Conservation (phyloP, 495 filamentous ascomycete species). For the Aspergillus olivimuriae region DNA sequence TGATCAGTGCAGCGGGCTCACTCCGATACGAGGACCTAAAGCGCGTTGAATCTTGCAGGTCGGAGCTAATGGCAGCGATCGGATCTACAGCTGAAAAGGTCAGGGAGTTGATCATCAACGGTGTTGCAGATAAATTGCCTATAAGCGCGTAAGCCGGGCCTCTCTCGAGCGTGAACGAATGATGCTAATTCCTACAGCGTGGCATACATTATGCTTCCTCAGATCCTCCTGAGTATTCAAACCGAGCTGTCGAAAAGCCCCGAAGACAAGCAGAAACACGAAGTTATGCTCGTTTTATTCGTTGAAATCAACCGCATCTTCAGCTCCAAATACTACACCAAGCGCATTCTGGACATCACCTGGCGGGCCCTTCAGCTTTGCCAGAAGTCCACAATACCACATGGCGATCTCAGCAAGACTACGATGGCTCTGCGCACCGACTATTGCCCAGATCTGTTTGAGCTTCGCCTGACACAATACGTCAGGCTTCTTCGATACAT, state of each 20-base stretch:
- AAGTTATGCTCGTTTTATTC: slow-evolving; percentile 14
- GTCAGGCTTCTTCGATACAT: slow-evolving; percentile 6
- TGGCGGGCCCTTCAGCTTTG: slow-evolving; percentile 10
- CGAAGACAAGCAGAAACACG: slow-evolving; percentile 12
- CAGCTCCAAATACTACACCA: slow-evolving; percentile 10
- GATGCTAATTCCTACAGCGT: too few species aligned
- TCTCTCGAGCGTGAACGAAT: background rate
- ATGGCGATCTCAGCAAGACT: background rate
- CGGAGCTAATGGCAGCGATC: slow-evolving; percentile 6
- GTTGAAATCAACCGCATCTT: slow-evolving; percentile 11
- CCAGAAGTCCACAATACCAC: background rate
- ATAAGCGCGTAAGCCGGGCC: slow-evolving; percentile 13
- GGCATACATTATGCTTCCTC: slow-evolving; percentile 11
- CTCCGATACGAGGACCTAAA: slow-evolving; percentile 4
- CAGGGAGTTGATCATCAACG: slow-evolving; percentile 9
- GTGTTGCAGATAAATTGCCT: slow-evolving; percentile 11
- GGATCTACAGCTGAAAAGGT: slow-evolving; percentile 11
- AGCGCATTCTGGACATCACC: slow-evolving; percentile 7
- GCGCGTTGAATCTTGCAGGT: slow-evolving; percentile 9
- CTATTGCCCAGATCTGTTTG: slow-evolving; percentile 5
- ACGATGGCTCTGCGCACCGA: background rate
- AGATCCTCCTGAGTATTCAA: slow-evolving; percentile 13
- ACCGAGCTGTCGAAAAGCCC: slow-evolving; percentile 8
- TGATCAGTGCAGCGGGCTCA: slow-evolving; percentile 5
- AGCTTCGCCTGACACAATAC: slow-evolving; percentile 10